Conservation (phyloP, 2,329 filamentous ascomycete genomes). For the Sporothrix luriei region DNA sequence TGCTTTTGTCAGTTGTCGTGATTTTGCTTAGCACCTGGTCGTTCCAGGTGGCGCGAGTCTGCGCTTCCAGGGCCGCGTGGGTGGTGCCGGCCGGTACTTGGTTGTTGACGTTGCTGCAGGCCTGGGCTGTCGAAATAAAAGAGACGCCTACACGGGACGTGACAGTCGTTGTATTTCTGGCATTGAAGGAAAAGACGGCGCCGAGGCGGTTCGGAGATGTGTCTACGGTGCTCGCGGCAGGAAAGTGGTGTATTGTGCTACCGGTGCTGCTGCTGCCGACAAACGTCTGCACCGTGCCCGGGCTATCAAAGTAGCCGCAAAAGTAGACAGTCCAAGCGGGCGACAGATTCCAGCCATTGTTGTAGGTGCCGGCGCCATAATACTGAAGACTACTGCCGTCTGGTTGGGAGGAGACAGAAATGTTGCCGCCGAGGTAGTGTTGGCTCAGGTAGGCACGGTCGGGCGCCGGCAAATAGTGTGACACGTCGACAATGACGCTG, state of each 20-base stretch:
- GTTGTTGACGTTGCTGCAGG: slow-evolving; percentile 51
- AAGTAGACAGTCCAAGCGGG: slow-evolving; percentile 65
- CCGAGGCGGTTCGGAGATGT: slow-evolving; percentile 44
- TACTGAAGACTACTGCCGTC: slow-evolving; percentile 50
- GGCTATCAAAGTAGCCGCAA: slow-evolving; percentile 61
- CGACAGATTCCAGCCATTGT: slow-evolving; percentile 67
- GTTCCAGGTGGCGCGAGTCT: slow-evolving; percentile 56
- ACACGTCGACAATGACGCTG: slow-evolving; percentile 63
- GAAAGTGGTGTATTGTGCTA: slow-evolving; percentile 42
- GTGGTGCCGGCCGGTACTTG: slow-evolving; percentile 56
- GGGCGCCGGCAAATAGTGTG: slow-evolving; percentile 65
- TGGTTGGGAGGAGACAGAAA: slow-evolving; percentile 46
- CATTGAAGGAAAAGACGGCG: slow-evolving; percentile 58
- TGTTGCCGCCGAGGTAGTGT: slow-evolving; percentile 62
- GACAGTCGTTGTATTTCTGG: slow-evolving; percentile 45
- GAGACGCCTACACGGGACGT: slow-evolving; percentile 67
- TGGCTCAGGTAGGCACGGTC: slow-evolving; percentile 64
- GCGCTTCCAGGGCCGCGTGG: slow-evolving; percentile 52
- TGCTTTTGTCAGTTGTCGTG: slow-evolving; percentile 56
- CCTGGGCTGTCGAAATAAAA: slow-evolving; percentile 64
- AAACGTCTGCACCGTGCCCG: slow-evolving; percentile 40
- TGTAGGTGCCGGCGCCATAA: slow-evolving; percentile 62
- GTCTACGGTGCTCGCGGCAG: slow-evolving; percentile 38
- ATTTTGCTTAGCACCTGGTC: slow-evolving; percentile 59
- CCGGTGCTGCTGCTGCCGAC: slow-evolving; percentile 44